Evolutionary conservation across 257 asterid species (phyloP), one percentile per base, ranked within the genome.

Genomic region (Rauvolfia tetraphylla): DNA sequence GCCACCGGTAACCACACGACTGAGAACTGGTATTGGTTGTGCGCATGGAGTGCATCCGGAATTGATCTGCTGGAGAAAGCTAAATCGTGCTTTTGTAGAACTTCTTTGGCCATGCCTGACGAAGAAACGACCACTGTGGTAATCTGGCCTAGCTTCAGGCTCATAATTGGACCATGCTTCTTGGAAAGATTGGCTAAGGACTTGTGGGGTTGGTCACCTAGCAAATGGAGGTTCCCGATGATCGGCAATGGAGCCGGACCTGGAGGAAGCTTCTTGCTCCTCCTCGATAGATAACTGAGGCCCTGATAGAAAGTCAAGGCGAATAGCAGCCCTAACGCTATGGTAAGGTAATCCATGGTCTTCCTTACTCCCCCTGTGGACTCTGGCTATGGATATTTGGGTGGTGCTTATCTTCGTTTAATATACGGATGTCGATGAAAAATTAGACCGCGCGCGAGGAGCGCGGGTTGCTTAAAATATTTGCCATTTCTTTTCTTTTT

Each of bases 1-100:
- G 87, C 82, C 48, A 88, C 87, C 0, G 97, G 96, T 0, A 93
- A 88, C 96, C 92, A 89, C 2, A 90, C 87, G 34, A 89, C 88
- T 29, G 98, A 91, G 80, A 80, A 86, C 31, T 86, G 79, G 81
- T 69, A 78, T 48, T 89, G 97, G 63, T 88, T 83, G 83, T 82
- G 90, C 0, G 96, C 98, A 11, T 84, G 89, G 36, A 89, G 5
- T 8, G 92, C 94, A 58, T 91, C 71, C 4, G 92, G 91, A 51
- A 85, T 13, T 23, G 80, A 77, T 39, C 95, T 63, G 81, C 83
- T 82, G 4, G 94, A 89, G 72, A 93, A 90, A 0, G 81, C 85
- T 4, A 87, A 81, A 79, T 93, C 98, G 23, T 93, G 95, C 63
- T 87, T 87, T 25, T 88, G 94, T 49, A 93, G 76, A 18, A 89